Percentiles rank a stretch among this genome's conserved stretches.
These are phyloP conservation scores for Claviceps capensis DNA, from an alignment of 2,329 filamentous ascomycete species.

Conservation along the genomic window DNA sequence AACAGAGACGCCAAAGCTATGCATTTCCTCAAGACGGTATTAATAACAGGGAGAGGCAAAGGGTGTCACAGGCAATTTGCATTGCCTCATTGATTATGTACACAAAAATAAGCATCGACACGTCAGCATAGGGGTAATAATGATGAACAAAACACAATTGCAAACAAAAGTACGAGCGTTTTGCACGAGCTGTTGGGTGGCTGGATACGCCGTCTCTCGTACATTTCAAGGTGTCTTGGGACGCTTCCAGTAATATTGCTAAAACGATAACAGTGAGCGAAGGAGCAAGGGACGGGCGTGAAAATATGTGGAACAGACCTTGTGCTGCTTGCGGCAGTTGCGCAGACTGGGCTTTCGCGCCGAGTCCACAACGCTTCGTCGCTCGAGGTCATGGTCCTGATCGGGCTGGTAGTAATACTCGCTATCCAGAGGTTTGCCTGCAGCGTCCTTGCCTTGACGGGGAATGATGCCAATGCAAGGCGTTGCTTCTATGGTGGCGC, in stretches of 20 bases:
- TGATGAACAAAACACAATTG: not conserved
- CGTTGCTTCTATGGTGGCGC: constrained; percentile 57
- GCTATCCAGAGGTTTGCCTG: constrained; percentile 83
- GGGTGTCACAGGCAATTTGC: not conserved
- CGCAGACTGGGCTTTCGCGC: constrained; percentile 80
- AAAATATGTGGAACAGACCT: constrained; percentile 44
- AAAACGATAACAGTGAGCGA: not conserved
- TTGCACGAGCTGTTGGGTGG: too few species aligned
- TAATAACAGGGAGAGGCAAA: not conserved
- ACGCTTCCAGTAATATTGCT: constrained; percentile 61
- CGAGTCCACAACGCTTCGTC: constrained; percentile 72
- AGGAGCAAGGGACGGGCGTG: not conserved
- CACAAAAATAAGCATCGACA: not conserved
- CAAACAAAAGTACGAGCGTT: too few species aligned
- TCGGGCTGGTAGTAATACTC: constrained; percentile 96
- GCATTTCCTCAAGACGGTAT: not conserved
- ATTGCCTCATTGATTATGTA: not conserved
- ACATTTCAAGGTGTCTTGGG: constrained; percentile 40
- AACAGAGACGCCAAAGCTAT: constrained; percentile 2
- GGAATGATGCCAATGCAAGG: constrained; percentile 77
- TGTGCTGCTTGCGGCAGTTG: constrained; percentile 88
- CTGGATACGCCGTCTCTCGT: not conserved
- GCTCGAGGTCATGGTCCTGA: constrained; percentile 63
- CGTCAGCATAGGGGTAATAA: not conserved
- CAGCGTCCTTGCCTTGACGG: constrained; percentile 88